Percentiles rank a stretch among this genome's conserved stretches.
These are phyloP conservation scores for Amaranthus palmeri DNA, from an alignment of 148 eudicot genomes.

Conservation along the genomic window DNA sequence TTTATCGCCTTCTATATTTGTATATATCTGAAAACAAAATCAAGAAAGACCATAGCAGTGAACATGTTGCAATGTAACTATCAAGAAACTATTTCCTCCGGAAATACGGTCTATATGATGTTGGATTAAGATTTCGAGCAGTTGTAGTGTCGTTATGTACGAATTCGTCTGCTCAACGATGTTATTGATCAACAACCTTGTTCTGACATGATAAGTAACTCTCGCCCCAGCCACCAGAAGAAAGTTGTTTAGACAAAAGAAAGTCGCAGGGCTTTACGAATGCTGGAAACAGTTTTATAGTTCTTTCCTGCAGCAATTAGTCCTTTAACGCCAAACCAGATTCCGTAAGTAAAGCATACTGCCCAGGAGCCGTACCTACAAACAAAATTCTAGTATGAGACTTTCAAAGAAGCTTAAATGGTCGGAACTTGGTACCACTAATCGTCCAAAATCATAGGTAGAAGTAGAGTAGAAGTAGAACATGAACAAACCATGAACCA, in stretches of 20 bases:
- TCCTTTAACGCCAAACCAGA: conserved; percentile 86
- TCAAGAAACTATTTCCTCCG: not conserved
- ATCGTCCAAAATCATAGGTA: not conserved
- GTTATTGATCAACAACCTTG: conserved; percentile 41
- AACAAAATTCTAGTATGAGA: not conserved
- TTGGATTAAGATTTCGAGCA: too few species aligned
- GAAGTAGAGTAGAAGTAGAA: not conserved
- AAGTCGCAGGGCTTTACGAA: conserved; percentile 79
- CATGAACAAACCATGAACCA: conserved; percentile 83
- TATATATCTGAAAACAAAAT: conserved; percentile 36
- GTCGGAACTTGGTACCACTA: not conserved
- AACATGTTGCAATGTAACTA: conserved; percentile 8
- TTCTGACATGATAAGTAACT: conserved; percentile 89
- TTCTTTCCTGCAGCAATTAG: conserved; percentile 64
- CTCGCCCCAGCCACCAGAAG: conserved; percentile 95
- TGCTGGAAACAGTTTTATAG: conserved; percentile 45
- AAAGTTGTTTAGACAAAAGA: conserved; percentile 72
- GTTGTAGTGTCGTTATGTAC: too few species aligned
- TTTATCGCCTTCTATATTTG: conserved; percentile 50
- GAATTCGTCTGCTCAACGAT: not conserved
- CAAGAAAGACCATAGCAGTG: not conserved
- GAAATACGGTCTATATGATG: too few species aligned
- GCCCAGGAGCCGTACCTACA: conserved; percentile 96
- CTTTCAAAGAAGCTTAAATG: not conserved
- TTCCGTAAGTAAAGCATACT: conserved; percentile 87